Conservation (phyloP, 2,329 filamentous ascomycete genomes). For the Aplosporella prunicola region DNA sequence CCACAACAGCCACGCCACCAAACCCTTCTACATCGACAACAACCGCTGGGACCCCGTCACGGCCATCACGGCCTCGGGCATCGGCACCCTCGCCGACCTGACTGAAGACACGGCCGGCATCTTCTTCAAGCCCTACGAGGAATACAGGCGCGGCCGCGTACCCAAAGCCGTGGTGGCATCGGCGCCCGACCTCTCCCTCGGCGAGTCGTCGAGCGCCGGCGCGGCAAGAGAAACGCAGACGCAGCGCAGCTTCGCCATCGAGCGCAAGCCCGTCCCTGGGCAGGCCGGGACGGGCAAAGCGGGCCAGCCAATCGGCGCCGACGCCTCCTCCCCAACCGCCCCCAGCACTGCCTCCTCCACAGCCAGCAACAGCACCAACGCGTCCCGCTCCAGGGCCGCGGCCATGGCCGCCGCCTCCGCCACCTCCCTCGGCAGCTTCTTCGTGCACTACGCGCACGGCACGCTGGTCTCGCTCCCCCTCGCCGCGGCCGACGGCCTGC, state of each 20-base stretch:
- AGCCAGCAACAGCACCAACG: neutral
- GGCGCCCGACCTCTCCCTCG: too few species aligned
- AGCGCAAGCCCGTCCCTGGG: too few species aligned
- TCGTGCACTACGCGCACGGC: slow-evolving; percentile 21
- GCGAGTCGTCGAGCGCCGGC: too few species aligned
- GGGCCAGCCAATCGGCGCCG: too few species aligned
- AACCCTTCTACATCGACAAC: slow-evolving; percentile 24
- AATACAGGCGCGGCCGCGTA: slow-evolving; percentile 1
- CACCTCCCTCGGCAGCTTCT: slow-evolving; percentile 18
- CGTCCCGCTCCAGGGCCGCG: slow-evolving; percentile 10
- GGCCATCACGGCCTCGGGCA: slow-evolving; percentile 49
- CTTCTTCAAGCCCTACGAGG: slow-evolving; percentile 18
- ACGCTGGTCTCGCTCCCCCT: slow-evolving; percentile 28
- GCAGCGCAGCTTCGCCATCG: too few species aligned
- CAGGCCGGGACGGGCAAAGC: too few species aligned
- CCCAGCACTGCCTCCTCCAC: too few species aligned
- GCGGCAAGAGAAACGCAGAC: too few species aligned
- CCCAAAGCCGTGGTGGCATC: too few species aligned
- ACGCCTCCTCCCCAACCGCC: too few species aligned
- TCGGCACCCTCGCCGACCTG: slow-evolving; percentile 45
- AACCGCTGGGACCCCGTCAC: slow-evolving; percentile 54
- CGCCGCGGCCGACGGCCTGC: slow-evolving; percentile 28
- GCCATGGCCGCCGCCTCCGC: slow-evolving; percentile 13
- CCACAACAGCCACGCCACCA: slow-evolving; percentile 14
- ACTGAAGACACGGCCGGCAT: slow-evolving; percentile 51